Evolutionary conservation across 2,329 filamentous ascomycete genomes (phyloP).

Genomic region (Taxawa tesnikishii): DNA sequence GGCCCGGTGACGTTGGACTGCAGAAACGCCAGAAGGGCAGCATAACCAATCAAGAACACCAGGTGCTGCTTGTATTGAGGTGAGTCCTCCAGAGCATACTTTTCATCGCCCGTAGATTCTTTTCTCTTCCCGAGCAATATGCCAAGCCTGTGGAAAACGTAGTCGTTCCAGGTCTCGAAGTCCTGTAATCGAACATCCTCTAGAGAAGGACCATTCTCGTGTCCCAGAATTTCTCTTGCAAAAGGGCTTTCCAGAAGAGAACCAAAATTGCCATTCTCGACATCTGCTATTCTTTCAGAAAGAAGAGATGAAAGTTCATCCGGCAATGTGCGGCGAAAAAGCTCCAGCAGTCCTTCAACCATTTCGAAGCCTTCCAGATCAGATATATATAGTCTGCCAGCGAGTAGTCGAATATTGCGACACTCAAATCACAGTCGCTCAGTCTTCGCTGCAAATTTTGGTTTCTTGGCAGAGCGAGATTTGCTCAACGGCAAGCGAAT

Average conservation of each 20-base stretch:
- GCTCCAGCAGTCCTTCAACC: constrained; percentile 28
- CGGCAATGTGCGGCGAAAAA: constrained; percentile 27
- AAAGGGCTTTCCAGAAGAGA: constrained; percentile 25
- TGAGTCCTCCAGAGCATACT: constrained; percentile 19
- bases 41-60: constrained; percentile 48
- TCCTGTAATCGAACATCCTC: constrained; percentile 18
- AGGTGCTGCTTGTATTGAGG: constrained; percentile 27
- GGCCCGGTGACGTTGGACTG: constrained; percentile 85
- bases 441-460: too few relatives aligned
- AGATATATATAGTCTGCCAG: too few relatives aligned
- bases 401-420: too few relatives aligned
- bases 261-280: constrained; percentile 31
- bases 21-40: constrained; percentile 65
- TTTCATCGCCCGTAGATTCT: constrained; percentile 4
- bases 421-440: too few relatives aligned
- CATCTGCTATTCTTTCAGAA: constrained; percentile 22
- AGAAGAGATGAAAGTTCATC: constrained; percentile 27
- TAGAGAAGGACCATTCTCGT: constrained; percentile 20
- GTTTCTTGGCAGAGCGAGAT: too few relatives aligned
- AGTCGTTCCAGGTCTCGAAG: constrained; percentile 31
- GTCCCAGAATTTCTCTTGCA: constrained; percentile 28
- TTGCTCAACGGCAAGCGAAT: too few relatives aligned
- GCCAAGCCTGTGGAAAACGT: constrained; percentile 29
- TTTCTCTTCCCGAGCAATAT: constrained; percentile 20
- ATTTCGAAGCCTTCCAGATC: too few relatives aligned